phyloP scores from a whole-genome alignment of 805 yeast species.

The Metschnikowia lunata region DNA sequence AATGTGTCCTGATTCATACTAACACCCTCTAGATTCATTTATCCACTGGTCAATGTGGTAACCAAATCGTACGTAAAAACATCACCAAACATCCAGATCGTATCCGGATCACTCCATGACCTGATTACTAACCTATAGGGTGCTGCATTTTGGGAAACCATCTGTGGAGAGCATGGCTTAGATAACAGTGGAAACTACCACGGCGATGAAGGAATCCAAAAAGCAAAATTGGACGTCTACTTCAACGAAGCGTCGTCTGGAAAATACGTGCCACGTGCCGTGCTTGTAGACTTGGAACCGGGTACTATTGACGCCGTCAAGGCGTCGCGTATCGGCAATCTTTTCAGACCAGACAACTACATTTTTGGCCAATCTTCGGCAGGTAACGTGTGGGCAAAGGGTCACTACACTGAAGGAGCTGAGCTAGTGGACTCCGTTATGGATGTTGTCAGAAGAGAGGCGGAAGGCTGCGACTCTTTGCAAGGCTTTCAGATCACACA shows the following conservation, averaged over 20 bases:
- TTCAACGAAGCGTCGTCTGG: conserved; percentile 84
- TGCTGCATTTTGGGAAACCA: conserved; percentile 92
- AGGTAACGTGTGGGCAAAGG: conserved; percentile 96
- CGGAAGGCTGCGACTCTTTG: conserved; percentile 85
- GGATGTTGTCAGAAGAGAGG: conserved; percentile 90
- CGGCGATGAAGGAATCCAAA: conserved; percentile 40
- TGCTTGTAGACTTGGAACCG: conserved; percentile 88
- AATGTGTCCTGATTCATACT: conserved; percentile 4
- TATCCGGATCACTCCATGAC: not conserved
- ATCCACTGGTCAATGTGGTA: conserved; percentile 98
- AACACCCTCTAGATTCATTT: conserved; percentile 67
- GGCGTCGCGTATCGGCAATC: conserved; percentile 73
- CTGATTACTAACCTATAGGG: conserved; percentile 43
- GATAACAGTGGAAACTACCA: conserved; percentile 72
- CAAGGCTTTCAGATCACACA: conserved; percentile 88
- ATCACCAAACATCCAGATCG: not conserved
- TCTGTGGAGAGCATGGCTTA: conserved; percentile 83
- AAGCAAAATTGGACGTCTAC: conserved; percentile 68
- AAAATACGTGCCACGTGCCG: conserved; percentile 91
- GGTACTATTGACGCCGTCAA: conserved; percentile 87
- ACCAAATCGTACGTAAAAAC: conserved; percentile 69
- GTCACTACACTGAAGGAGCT: conserved; percentile 95
- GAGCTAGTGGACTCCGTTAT: conserved; percentile 86
- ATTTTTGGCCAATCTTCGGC: conserved; percentile 90
- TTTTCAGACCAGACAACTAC: conserved; percentile 89